Evolutionary conservation across 495 filamentous ascomycete genomes (phyloP), one percentile per base, ranked within the genome.

Genomic region (Chaetomium fimeti): DNA sequence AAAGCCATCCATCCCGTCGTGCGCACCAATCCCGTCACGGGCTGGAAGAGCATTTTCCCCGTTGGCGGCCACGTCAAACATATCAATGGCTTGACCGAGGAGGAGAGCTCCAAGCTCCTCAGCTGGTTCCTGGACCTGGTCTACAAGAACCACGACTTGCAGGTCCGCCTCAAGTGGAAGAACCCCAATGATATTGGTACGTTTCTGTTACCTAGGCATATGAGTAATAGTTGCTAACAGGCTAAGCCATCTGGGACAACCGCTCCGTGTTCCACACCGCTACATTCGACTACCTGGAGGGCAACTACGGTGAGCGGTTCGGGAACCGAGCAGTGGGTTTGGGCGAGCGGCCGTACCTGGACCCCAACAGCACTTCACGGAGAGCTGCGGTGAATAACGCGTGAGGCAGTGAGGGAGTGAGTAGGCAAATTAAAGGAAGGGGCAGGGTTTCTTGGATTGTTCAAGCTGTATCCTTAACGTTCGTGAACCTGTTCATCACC

Each of bases 11-110:
- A 92, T 63, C 87, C 88, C 0, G 84, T 91, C 2, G 79, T 92
- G 18, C 83, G 90, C 12, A 92, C 89, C 12, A 91, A 92, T 66
- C 90, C 90, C 0, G 86, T 91, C 0, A 91, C 88, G 0, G 89
- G 89, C 0, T 92, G 89, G 88, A 92, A 93, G 70, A 81, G 76
- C 22, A 74, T 93, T 22, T 92, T 85, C 69, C 85, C 84, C 7
- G 81, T 88, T 48, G 86, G 87, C 36, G 77, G 79, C 15, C 87
- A 90, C 69, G 78, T 84, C 9, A 76, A 81, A 56, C 77, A 83
- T 27, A 88, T 92, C 73, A 88, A 91, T 70, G 89, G 81, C 2
- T 61, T 93, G 11, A 83, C 82, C 0, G 77, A 84, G 18, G 77
- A 84, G 24, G 90, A 93, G 75, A 85, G 82, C 64, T 69, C 79